Conservation (phyloP, 495 filamentous ascomycete genomes). For the Jackrogersella multiformis region DNA sequence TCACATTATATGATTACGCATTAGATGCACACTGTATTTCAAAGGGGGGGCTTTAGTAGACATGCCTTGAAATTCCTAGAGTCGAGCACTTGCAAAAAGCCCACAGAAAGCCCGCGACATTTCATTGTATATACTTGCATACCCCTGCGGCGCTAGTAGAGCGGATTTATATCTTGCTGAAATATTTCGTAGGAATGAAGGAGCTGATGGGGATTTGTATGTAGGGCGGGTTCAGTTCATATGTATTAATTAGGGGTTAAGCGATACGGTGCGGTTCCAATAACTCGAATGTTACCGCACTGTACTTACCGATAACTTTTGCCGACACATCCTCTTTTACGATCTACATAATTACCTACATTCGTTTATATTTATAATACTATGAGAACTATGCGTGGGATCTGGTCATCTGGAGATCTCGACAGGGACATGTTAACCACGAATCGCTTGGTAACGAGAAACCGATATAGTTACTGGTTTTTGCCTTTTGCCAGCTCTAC, state of each 20-base stretch:
- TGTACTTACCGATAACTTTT: background rate
- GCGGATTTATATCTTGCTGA: background rate
- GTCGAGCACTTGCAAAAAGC: background rate
- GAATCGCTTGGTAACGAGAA: background rate
- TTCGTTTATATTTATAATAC: constrained; percentile 7
- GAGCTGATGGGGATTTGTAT: background rate
- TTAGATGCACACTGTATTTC: background rate
- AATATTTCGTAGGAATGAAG: constrained; percentile 1
- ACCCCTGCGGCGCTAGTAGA: background rate
- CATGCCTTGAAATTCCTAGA: too few relatives aligned
- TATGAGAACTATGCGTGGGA: background rate
- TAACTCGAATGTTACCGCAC: background rate
- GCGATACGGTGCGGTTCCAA: background rate
- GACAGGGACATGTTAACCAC: background rate
- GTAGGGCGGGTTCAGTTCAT: too few relatives aligned
- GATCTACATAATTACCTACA: constrained; percentile 1
- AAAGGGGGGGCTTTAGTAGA: too few relatives aligned
- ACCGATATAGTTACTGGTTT: background rate
- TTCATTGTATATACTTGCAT: background rate
- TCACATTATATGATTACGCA: background rate
- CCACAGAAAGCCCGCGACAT: too few relatives aligned
- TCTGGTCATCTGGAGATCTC: background rate
- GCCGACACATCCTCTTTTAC: constrained; percentile 2
- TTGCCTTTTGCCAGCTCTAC: background rate
- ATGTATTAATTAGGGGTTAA: background rate